Base-by-base conservation (phyloP, 352 stramenopile species). In the Globisporangium uncinulatum region DNA sequence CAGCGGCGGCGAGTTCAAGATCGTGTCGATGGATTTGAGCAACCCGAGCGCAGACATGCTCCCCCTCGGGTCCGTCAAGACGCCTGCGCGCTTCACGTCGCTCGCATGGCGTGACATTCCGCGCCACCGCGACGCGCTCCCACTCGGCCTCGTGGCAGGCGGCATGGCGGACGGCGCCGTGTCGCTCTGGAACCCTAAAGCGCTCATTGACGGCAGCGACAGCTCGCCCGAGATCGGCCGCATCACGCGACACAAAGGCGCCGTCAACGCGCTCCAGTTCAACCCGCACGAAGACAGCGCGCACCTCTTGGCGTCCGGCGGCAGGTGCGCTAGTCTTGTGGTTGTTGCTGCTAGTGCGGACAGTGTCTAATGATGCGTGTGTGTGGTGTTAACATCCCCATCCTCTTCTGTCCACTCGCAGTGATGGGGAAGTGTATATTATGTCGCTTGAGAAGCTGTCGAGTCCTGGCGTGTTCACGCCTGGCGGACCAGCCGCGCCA, bases 161-260 rank as follows among this genome's bases (percentile, higher is more conserved):
- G 97, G 97, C 50, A 99, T 99, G 96, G 76, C 93, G 14, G 96
- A 99, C 77, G 97, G 97, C 37, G 88, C 83, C 6, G 90, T 99
- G 49, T 93, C 96, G 67, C 79, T 99, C 20, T 99, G 96, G 96
- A 96, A 99, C 79, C 89, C 96, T 7, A 83, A 86, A 50, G 75
- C 78, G 4, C 62, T 99, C 51, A 76, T 98, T 31, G 77, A 90
- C 57, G 68, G 70, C 5, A 71, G 86, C 19, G 54, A 59, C 0
- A 67, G 63, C 3, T 67, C 68, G 2, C 73, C 71, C 36, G 83
- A 94, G 71, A 89, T 94, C 39, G 85, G 80, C 13, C 83, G 82
- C 54, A 78, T 95, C 41, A 77, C 79, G 52, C 67, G 83, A 46
- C 92, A 97, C 72, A 96, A 95, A 58, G 87, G 88, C 46, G 66